phyloP scores from a whole-genome alignment of 2,329 filamentous ascomycete genomes.

The Aspergillus sp. region DNA sequence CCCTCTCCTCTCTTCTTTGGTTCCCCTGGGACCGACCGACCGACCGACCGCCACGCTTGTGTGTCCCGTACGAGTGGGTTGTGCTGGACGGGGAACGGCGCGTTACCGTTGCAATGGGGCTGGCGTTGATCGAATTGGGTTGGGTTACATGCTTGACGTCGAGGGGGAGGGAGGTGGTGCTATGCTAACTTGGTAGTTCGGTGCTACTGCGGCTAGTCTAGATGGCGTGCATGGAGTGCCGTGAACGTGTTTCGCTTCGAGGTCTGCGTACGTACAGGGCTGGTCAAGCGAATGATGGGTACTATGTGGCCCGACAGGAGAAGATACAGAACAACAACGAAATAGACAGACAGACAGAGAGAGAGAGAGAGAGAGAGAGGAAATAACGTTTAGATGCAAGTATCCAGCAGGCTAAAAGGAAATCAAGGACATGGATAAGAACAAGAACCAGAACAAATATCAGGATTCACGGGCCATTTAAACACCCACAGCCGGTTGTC shows the following conservation, averaged over 20 bases:
- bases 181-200: not conserved
- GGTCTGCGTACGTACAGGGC: not conserved
- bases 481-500: not conserved
- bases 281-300: not conserved
- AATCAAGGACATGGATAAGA: not conserved
- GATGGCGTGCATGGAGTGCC: not conserved
- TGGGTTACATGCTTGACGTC: slow-evolving; percentile 21
- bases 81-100: not conserved
- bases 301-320: not conserved
- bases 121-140: slow-evolving; percentile 9
- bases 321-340: not conserved
- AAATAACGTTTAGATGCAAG: not conserved
- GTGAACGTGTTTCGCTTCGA: not conserved
- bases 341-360: not conserved
- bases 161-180: not conserved
- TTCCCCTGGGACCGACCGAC: not conserved
- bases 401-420: not conserved
- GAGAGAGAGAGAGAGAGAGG: not conserved
- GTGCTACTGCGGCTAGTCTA: not conserved
- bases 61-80: too few relatives aligned
- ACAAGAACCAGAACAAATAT: not conserved
- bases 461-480: not conserved
- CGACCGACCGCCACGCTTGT: not conserved
- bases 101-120: slow-evolving; percentile 23
- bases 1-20: too few relatives aligned